Percentiles rank a stretch among this genome's conserved stretches.
Evolutionary conservation across 441 rosid species (phyloP).

Genomic region (Erysimum cheiri): DNA sequence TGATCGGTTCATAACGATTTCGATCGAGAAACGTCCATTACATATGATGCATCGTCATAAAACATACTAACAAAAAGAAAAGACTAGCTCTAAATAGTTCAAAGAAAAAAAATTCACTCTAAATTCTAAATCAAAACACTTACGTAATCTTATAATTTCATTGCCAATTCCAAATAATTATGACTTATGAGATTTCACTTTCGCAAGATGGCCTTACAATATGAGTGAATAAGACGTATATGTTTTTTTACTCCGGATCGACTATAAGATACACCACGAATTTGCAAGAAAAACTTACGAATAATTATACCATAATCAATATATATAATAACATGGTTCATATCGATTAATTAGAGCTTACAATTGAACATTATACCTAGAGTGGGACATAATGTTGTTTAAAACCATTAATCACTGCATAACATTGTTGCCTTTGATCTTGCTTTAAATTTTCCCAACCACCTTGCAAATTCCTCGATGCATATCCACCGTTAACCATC

Average conservation of each 20-base stretch:
- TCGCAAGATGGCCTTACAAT: conserved; percentile 3
- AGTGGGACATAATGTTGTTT: conserved; percentile 42
- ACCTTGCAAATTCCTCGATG: conserved; percentile 36
- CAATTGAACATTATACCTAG: conserved; percentile 1
- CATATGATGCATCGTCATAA: background rate
- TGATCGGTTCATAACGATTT: background rate
- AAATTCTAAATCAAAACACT: background rate
- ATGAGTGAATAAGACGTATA: background rate
- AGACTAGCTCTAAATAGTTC: background rate
- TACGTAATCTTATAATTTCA: background rate
- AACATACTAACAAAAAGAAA: background rate
- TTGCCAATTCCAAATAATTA: conserved; percentile 10
- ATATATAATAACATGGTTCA: background rate
- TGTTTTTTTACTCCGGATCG: background rate
- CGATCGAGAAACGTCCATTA: background rate
- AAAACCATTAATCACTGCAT: conserved; percentile 42
- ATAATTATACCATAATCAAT: conserved; percentile 3
- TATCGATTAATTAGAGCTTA: background rate
- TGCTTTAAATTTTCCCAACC: conserved; percentile 38
- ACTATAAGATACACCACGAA: conserved; percentile 16
- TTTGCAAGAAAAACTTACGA: background rate
- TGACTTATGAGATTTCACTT: background rate
- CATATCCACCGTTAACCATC: conserved; percentile 30
- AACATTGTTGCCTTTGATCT: conserved; percentile 47
- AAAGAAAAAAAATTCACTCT: background rate